Evolutionary conservation across 129 eudicot genomes (phyloP).

Genomic region (Flaveria brownii): DNA sequence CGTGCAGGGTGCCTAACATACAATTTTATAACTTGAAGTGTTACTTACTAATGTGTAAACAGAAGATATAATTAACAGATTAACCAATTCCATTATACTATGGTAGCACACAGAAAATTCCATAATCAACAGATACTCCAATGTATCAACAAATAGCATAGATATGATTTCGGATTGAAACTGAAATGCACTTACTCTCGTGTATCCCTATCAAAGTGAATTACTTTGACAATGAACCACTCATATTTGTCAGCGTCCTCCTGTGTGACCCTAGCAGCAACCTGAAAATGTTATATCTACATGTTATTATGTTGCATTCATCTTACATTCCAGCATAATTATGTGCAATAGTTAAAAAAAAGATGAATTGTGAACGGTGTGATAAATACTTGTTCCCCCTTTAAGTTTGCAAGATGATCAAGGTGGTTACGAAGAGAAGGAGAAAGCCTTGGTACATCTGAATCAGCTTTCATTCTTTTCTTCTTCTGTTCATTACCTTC

Average conservation of each 20-base stretch:
- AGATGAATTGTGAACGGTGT: neutral
- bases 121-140: constrained; percentile 13
- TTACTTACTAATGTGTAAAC: constrained; percentile 4
- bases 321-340: neutral
- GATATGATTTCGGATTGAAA: neutral
- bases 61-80: constrained; percentile 14
- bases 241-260: constrained; percentile 89
- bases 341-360: neutral
- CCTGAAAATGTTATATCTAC: constrained; percentile 46
- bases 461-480: constrained; percentile 66
- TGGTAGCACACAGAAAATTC: neutral
- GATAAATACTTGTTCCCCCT: constrained; percentile 16
- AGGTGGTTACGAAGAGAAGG: constrained; percentile 35
- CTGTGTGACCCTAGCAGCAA: constrained; percentile 81
- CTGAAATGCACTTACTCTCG: constrained; percentile 60
- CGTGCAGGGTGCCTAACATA: neutral
- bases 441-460: constrained; percentile 69
- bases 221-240: constrained; percentile 92
- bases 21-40: neutral
- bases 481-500: constrained; percentile 82
- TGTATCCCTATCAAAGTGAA: constrained; percentile 82
- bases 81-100: neutral
- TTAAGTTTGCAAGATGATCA: constrained; percentile 14
- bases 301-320: neutral
- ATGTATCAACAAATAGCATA: constrained; percentile 14